These are phyloP conservation scores for Exophiala viscosa DNA, from an alignment of 2,329 filamentous ascomycete genomes.

Conservation along the genomic window DNA sequence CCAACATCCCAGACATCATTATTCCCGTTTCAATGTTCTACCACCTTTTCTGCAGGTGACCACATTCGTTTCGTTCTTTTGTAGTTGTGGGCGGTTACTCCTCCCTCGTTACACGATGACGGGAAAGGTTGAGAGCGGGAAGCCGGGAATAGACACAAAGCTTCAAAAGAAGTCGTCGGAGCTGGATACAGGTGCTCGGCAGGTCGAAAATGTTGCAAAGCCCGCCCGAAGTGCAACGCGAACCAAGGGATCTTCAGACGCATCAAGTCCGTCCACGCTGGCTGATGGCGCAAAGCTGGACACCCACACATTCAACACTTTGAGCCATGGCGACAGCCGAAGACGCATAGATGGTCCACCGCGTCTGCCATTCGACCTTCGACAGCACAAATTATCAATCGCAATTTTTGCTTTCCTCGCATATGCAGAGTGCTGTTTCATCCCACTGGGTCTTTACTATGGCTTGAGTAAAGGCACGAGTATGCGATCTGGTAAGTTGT, in stretches of 20 bases:
- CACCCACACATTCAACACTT: neutral
- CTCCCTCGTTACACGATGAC: too few relatives aligned
- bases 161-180: neutral
- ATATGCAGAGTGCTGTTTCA: conserved; percentile 20
- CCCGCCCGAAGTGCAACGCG: neutral
- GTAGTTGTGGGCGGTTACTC: too few relatives aligned
- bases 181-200: neutral
- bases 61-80: neutral
- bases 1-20: neutral
- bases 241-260: neutral
- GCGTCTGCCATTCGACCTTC: conserved; percentile 20
- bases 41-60: too few relatives aligned
- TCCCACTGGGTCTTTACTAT: conserved; percentile 23
- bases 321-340: neutral
- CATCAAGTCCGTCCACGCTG: neutral
- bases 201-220: neutral
- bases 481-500: conserved; percentile 17
- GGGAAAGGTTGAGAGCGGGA: too few relatives aligned
- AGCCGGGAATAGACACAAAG: too few relatives aligned
- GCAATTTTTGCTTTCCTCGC: conserved; percentile 19
- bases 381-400: conserved; percentile 21
- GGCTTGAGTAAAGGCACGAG: conserved; percentile 19
- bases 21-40: neutral
- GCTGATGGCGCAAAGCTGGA: neutral
- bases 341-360: conserved; percentile 13